Evolutionary conservation across 352 stramenopile species (phyloP), one percentile per base, ranked within the genome.

Genomic region (Phytophthora foliorum): DNA sequence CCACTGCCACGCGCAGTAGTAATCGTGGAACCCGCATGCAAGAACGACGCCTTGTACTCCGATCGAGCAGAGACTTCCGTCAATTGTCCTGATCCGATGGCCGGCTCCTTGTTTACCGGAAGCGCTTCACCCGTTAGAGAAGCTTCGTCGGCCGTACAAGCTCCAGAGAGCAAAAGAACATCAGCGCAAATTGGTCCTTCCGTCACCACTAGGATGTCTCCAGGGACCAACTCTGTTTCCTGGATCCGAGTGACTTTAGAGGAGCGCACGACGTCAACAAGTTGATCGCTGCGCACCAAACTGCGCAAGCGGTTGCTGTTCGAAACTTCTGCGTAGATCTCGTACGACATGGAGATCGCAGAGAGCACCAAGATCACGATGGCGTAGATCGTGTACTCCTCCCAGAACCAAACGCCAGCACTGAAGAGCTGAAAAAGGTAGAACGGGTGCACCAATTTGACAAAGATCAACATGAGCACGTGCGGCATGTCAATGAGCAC

Each of bases 401-500:
- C 50, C 2, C 50, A 54, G 24, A 87, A 76, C 82, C 82, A 90
- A 14, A 90, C 72, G 0, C 50, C 63, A 9, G 74, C 65, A 31
- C 77, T 87, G 58, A 90, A 87, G 22, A 88, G 32, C 64, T 90
- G 80, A 52, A 90, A 90, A 6, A 90, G 24, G 65, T 90, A 88
- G 64, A 81, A 90, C 56, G 80, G 82, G 32, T 88, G 82, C 42
- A 87, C 70, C 29, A 84, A 8, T 64, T 90, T 90, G 38, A 74
- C 41, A 56, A 89, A 83, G 27, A 92, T 45, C 25, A 92, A 63
- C 52, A 67, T 68, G 1, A 62, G 25, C 19, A 84, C 56, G 13
- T 63, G 62, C 0, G 77, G 76, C 27, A 72, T 57, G 25, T 76
- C 64, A 14, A 89, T 81, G 17, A 77, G 62, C 10, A 89, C 75